These are phyloP conservation scores for Pseudoneurospora amorphoporcata DNA, from an alignment of 495 filamentous ascomycete species.

Conservation along the genomic window DNA sequence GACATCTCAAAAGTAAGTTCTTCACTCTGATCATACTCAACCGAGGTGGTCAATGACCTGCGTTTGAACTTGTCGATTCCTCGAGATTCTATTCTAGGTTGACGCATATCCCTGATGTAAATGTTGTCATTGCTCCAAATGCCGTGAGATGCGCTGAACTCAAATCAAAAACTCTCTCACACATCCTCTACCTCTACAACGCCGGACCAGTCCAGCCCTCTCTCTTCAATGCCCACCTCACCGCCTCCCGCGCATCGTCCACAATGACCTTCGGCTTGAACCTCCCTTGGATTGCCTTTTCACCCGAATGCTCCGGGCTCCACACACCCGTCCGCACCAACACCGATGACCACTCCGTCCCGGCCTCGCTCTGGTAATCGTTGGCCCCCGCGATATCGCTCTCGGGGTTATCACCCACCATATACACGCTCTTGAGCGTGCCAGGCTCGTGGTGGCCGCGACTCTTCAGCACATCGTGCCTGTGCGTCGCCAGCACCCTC, in stretches of 20 bases:
- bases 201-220: conserved; percentile 24
- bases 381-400: conserved; percentile 91
- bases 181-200: background rate
- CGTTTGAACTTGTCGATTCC: background rate
- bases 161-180: background rate
- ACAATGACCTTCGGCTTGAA: conserved; percentile 46
- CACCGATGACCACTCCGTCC: conserved; percentile 68
- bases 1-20: background rate
- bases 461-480: conserved; percentile 35
- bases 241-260: conserved; percentile 46
- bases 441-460: conserved; percentile 9
- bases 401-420: conserved; percentile 97
- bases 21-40: background rate
- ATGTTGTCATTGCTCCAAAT: background rate
- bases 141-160: background rate
- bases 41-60: background rate
- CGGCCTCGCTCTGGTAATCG: conserved; percentile 49
- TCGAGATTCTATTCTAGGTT: background rate
- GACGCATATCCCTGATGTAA: background rate
- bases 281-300: conserved; percentile 14
- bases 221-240: conserved; percentile 30
- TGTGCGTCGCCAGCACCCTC: conserved; percentile 50
- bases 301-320: conserved; percentile 33
- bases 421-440: conserved; percentile 63
- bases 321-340: conserved; percentile 84